Percentiles rank a stretch among this genome's conserved stretches.
phyloP scores from a whole-genome alignment of 108 stramenopile genomes.

The Craspedostauros australis region DNA sequence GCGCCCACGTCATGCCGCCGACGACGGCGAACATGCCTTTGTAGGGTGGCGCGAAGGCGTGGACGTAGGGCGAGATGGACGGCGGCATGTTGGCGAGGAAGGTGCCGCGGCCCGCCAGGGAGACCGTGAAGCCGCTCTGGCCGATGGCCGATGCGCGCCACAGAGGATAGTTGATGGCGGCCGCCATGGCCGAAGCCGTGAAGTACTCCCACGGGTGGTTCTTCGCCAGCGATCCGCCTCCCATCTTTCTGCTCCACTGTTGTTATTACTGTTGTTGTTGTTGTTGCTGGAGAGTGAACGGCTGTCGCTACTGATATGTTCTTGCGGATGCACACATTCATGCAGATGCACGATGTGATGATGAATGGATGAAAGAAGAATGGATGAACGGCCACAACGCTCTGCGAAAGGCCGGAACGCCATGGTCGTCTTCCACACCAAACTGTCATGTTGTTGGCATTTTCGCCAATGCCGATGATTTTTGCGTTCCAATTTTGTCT shows the following conservation, averaged over 20 bases:
- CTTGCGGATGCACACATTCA: no score
- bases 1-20: conserved; percentile 91
- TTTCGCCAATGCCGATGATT: no score
- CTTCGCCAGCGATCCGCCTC: conserved; percentile 59
- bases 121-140: conserved; percentile 48
- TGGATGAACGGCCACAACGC: no score
- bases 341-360: no score
- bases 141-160: conserved; percentile 71
- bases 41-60: conserved; percentile 87
- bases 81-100: conserved; percentile 12
- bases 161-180: conserved; percentile 69
- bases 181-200: conserved; percentile 62
- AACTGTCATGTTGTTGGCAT: no score
- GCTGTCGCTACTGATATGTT: no score
- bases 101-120: neutral
- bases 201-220: conserved; percentile 76
- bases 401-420: no score
- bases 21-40: conserved; percentile 79
- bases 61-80: conserved; percentile 48
- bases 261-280: no score
- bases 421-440: no score
- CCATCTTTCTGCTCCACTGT: conserved; percentile 21
- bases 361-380: no score
- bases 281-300: no score
- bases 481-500: no score